Evolutionary conservation across 2,329 filamentous ascomycete species (phyloP), one percentile per base, ranked within the genome.

Genomic region (Hypoxylon sp.): DNA sequence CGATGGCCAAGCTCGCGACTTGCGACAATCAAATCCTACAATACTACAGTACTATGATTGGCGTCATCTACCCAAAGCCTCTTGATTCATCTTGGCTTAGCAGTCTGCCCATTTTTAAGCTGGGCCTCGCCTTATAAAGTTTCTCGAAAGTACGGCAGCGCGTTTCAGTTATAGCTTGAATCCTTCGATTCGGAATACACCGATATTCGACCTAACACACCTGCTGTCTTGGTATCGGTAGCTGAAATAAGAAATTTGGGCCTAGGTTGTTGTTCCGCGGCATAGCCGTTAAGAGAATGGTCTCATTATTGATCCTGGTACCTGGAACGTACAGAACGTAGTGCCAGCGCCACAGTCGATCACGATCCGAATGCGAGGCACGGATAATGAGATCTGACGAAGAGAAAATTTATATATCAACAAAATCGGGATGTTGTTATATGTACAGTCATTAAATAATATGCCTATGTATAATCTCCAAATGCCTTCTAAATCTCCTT

Each of bases 351-450:
- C 53, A 46, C 17, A 25, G 38, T 34, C 11, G 46, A 46, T 25
- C 25, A 49, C 32, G 28, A 58, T 32, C 43, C 55, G n/a, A 13
- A 38, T 38, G 21, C 9, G 32, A 36, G 55, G 43, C 30, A 28
- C 43, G 49, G 55, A 34, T n/a, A 34, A 28, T 11, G 32, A 38
- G 14, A 49, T 58, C 30, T 21, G 34, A 50, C 28, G 21, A 25
- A 56, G 21, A 14, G 53, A 30, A 49, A 52, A 60, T 51, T 23
- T 60, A 55, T 45, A 66, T 68, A 65, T 60, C 23, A 63, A 62
- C 48, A 52, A 48, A 32, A 50, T 19, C 28, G 17, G 38, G 21
- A 38, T 52, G 53, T 41, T 56, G 34, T 13, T 41, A 53, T 65
- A 65, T 51, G 61, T 67, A 52, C 52, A 61, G 19, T 50, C 34